These are phyloP conservation scores for Starmera dryadoides DNA, from an alignment of 805 yeast species.

Conservation along the genomic window DNA sequence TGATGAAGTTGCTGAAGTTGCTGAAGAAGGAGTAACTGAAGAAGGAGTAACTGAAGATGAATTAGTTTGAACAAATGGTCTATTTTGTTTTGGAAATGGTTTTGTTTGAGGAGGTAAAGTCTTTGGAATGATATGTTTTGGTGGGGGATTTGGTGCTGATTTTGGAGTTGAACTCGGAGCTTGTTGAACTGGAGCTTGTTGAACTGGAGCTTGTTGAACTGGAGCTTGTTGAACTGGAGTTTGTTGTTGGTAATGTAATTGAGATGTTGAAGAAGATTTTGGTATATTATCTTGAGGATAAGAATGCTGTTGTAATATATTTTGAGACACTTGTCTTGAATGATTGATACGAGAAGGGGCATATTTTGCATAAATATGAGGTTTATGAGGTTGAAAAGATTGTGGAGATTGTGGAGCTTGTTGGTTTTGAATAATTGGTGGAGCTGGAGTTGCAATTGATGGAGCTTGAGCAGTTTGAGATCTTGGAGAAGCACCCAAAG, in stretches of 20 bases:
- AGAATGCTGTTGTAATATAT: background rate
- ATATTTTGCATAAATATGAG: background rate
- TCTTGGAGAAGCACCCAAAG: too few species aligned
- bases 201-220: background rate
- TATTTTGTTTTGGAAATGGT: background rate
- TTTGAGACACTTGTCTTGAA: background rate
- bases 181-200: background rate
- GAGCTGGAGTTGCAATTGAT: too few species aligned
- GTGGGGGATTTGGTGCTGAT: slow-evolving; percentile 1
- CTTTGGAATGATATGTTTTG: slow-evolving; percentile 1
- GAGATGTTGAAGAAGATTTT: background rate
- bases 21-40: too few species aligned
- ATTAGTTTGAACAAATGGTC: background rate
- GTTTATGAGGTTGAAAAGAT: background rate
- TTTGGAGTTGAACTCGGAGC: background rate
- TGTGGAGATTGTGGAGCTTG: too few species aligned
- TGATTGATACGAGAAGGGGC: background rate
- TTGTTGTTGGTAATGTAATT: background rate
- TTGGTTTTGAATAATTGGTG: too few species aligned
- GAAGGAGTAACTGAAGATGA: too few species aligned
- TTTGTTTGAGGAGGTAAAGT: background rate
- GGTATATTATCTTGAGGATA: background rate
- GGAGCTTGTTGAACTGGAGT: background rate
- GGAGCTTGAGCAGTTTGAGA: background rate
- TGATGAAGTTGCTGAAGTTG: background rate